phyloP scores from a whole-genome alignment of 306 rosid genomes.

The Prunus fruticosa region DNA sequence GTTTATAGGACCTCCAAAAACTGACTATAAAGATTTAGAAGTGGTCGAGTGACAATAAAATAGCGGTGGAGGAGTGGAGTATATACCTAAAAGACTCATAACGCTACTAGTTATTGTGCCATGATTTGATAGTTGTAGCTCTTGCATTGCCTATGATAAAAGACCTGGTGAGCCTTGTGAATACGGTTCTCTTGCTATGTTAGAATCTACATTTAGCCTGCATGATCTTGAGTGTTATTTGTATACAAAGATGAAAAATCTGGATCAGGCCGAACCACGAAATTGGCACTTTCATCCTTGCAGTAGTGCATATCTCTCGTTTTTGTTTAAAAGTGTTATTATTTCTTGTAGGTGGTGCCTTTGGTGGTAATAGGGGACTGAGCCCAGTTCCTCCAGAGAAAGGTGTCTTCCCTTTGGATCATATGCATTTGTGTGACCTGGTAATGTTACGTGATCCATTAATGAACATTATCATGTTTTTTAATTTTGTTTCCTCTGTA shows the following conservation, averaged over 20 bases:
- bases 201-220: neutral
- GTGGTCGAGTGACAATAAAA: neutral
- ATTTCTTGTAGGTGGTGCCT: slow-evolving; percentile 73
- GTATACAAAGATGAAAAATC: neutral
- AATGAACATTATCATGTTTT: neutral
- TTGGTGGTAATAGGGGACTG: slow-evolving; percentile 93
- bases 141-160: neutral
- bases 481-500: neutral
- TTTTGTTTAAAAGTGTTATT: neutral
- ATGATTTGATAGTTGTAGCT: neutral
- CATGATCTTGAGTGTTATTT: neutral
- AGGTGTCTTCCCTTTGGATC: slow-evolving; percentile 95
- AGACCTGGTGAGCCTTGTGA: neutral
- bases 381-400: slow-evolving; percentile 95
- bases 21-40: neutral
- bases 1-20: neutral
- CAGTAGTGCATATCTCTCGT: neutral
- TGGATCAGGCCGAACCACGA: neutral
- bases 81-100: neutral
- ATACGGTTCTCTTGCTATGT: neutral
- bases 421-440: slow-evolving; percentile 87
- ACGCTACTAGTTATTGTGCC: neutral
- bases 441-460: slow-evolving; percentile 34
- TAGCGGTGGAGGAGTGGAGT: neutral
- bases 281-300: neutral